phyloP scores from a whole-genome alignment of 1,284 basidiomycete genomes.

The Vanrija sp. region DNA sequence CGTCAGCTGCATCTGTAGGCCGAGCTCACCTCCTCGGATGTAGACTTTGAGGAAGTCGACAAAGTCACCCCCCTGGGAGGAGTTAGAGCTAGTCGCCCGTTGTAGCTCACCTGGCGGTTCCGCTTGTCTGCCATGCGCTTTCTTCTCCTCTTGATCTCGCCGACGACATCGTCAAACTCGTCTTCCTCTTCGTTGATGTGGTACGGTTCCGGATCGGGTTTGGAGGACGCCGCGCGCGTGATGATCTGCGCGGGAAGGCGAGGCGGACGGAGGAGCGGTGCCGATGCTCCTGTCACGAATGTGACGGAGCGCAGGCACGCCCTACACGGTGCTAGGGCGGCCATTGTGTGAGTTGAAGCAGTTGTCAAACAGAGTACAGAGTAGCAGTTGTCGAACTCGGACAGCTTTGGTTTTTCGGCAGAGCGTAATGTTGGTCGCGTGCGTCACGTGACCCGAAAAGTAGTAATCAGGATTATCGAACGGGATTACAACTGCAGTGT shows the following conservation, averaged over 20 bases:
- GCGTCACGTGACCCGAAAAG: no score
- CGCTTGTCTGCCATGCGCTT: slow-evolving; percentile 43
- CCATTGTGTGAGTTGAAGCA: not conserved
- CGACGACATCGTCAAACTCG: slow-evolving; percentile 30
- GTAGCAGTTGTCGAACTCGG: no score
- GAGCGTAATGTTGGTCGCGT: no score
- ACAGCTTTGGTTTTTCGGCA: no score
- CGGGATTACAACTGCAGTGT: no score
- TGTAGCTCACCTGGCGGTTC: slow-evolving; percentile 32
- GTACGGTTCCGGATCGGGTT: slow-evolving; percentile 1
- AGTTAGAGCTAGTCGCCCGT: not conserved
- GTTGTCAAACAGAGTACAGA: no score
- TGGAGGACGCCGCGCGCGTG: no score
- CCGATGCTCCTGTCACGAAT: not conserved
- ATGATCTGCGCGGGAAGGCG: no score
- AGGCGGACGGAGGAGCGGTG: not conserved
- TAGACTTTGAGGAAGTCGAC: slow-evolving; percentile 74
- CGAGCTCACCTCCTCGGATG: slow-evolving; percentile 62
- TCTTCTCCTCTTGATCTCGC: slow-evolving; percentile 36
- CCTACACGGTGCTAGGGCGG: not conserved
- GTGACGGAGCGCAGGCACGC: not conserved
- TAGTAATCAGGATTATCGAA: no score
- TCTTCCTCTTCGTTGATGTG: slow-evolving; percentile 16
- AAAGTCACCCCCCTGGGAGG: slow-evolving; percentile 65
- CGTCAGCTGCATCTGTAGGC: slow-evolving; percentile 5